These are phyloP conservation scores for Botrytis aclada DNA, from an alignment of 2,329 filamentous ascomycete species.

Conservation along the genomic window DNA sequence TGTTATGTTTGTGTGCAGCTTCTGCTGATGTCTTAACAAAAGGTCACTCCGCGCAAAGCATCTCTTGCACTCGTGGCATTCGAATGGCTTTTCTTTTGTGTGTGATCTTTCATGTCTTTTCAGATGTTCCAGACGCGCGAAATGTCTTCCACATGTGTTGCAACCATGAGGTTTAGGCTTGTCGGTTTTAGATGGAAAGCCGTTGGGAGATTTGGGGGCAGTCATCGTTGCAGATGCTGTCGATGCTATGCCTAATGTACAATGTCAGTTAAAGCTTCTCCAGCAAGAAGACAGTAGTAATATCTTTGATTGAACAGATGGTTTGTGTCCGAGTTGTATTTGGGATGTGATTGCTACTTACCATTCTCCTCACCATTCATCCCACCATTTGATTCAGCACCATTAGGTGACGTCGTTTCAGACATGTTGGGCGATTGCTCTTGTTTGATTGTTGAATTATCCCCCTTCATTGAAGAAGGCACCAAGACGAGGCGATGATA, in stretches of 20 bases:
- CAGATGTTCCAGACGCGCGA: conserved; percentile 90
- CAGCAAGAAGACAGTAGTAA: neutral
- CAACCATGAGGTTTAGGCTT: conserved; percentile 96
- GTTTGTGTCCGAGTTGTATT: neutral
- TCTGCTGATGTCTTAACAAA: conserved; percentile 93
- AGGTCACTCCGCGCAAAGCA: conserved; percentile 94
- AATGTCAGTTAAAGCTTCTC: neutral
- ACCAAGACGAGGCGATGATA: conserved; percentile 19
- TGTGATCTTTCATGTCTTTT: conserved; percentile 98
- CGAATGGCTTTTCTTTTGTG: conserved; percentile 96
- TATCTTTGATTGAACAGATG: neutral
- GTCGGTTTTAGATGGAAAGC: conserved; percentile 83
- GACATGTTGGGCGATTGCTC: conserved; percentile 35
- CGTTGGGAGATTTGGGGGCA: conserved; percentile 32
- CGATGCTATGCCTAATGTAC: conserved; percentile 10
- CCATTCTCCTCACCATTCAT: conserved; percentile 35
- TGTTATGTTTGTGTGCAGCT: conserved; percentile 90
- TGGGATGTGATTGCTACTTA: conserved; percentile 25
- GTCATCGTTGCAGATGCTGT: conserved; percentile 23
- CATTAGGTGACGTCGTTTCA: conserved; percentile 34
- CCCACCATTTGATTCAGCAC: conserved; percentile 29
- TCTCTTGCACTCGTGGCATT: conserved; percentile 89
- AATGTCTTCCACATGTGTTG: conserved; percentile 84
- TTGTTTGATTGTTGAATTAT: conserved; percentile 30
- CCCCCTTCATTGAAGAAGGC: conserved; percentile 30